These are phyloP conservation scores for Pythium plurisporium DNA, from an alignment of 352 stramenopile species.

Conservation along the genomic window DNA sequence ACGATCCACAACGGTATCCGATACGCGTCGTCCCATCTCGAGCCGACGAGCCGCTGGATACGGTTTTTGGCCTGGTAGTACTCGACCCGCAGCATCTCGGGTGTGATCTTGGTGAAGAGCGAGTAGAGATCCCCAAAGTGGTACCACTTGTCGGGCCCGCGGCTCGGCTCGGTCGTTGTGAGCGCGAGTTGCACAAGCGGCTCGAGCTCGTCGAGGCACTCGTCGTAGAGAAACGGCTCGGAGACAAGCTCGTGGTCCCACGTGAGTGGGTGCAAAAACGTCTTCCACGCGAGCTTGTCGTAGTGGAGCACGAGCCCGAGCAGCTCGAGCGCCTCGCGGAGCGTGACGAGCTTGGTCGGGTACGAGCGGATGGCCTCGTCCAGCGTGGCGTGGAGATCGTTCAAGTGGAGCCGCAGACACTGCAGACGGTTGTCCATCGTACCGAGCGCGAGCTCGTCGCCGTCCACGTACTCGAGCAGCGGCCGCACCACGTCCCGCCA, in stretches of 20 bases:
- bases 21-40: neutral
- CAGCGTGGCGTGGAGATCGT: too few species aligned
- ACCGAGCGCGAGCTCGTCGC: neutral
- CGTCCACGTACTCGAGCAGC: conserved; percentile 1
- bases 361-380: neutral
- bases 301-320: conserved; percentile 11
- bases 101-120: neutral
- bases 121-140: neutral
- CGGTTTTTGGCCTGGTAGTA: too few species aligned
- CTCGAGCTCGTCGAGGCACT: neutral
- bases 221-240: conserved; percentile 4
- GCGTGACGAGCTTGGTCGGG: neutral
- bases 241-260: neutral
- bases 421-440: conserved; percentile 4
- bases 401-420: neutral
- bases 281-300: neutral
- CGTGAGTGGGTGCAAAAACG: neutral
- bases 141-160: neutral
- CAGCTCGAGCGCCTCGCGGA: conserved; percentile 7
- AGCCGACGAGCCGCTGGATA: neutral
- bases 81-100: neutral
- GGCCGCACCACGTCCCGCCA: neutral
- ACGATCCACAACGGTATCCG: neutral
- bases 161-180: too few species aligned
- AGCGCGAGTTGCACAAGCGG: neutral